phyloP scores from a whole-genome alignment of 257 asterid genomes.

The Dorcoceras hygrometricum region DNA sequence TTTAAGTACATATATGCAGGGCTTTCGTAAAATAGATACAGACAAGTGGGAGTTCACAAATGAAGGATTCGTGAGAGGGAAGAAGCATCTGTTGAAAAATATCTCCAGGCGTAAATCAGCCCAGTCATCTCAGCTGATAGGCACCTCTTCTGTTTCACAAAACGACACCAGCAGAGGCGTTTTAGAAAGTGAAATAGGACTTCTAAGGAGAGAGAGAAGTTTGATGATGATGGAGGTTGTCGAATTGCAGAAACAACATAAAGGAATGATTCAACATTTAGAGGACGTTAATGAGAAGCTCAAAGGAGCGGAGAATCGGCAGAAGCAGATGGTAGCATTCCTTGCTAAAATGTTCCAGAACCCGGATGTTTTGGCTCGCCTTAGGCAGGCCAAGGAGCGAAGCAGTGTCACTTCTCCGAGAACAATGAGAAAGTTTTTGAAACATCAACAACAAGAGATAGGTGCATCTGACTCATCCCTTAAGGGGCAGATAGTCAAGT shows the following conservation, averaged over 20 bases:
- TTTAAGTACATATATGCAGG: constrained; percentile 38
- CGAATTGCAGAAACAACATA: constrained; percentile 71
- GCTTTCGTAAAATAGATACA: constrained; percentile 73
- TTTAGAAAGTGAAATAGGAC: constrained; percentile 55
- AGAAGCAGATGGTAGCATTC: constrained; percentile 87
- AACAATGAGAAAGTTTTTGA: constrained; percentile 45
- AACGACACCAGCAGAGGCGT: constrained; percentile 37
- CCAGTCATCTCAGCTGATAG: constrained; percentile 47
- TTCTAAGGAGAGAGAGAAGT: constrained; percentile 58
- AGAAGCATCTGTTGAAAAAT: constrained; percentile 56
- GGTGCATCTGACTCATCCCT: constrained; percentile 27
- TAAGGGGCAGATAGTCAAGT: constrained; percentile 33
- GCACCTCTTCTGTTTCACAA: constrained; percentile 41
- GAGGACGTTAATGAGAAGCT: constrained; percentile 64
- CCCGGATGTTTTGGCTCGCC: constrained; percentile 41
- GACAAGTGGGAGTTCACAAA: constrained; percentile 84
- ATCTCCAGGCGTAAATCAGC: constrained; percentile 72
- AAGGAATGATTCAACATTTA: constrained; percentile 52
- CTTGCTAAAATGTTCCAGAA: constrained; percentile 67
- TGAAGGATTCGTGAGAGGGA: constrained; percentile 64
- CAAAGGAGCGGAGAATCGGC: constrained; percentile 64
- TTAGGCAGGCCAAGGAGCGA: constrained; percentile 45
- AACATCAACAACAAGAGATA: constrained; percentile 39
- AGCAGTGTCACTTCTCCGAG: constrained; percentile 44
- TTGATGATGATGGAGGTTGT: constrained; percentile 65